A percentile compares a stretch with the other conserved stretches of the same genome.
These are phyloP conservation scores for Polytrichum commune DNA, from an alignment of 225 moss, liverwort and hornwort species.

Conservation along the genomic window DNA sequence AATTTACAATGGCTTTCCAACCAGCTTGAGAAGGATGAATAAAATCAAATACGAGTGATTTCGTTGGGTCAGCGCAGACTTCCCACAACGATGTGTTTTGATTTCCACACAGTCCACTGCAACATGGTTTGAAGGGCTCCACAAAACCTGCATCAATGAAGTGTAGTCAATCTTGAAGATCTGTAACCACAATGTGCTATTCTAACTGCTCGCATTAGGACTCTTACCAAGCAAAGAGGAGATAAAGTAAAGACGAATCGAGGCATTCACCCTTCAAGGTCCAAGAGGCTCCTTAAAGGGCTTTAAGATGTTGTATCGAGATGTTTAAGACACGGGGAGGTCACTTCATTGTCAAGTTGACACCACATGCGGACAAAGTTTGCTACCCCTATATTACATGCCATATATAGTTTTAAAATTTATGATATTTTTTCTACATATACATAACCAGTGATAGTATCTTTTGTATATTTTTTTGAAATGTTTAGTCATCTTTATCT, in stretches of 20 bases:
- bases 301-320: no score
- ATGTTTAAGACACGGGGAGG: no score
- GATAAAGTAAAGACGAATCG: not conserved
- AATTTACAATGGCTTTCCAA: slow-evolving; percentile 40
- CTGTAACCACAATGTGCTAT: not conserved
- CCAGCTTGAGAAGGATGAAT: slow-evolving; percentile 50
- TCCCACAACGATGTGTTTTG: slow-evolving; percentile 35
- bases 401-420: no score
- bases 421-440: no score
- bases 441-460: no score
- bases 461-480: no score
- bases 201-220: not conserved
- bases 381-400: no score
- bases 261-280: not conserved
- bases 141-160: slow-evolving; percentile 32
- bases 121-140: slow-evolving; percentile 39
- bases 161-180: slow-evolving; percentile 3
- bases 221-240: not conserved
- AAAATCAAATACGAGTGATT: slow-evolving; percentile 41
- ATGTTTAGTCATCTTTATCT: no score
- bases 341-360: no score
- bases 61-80: slow-evolving; percentile 36
- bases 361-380: no score
- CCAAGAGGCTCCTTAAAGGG: no score
- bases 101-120: slow-evolving; percentile 33